These are phyloP conservation scores for Fallopia convolvulus DNA, from an alignment of 148 eudicot species.

Conservation along the genomic window DNA sequence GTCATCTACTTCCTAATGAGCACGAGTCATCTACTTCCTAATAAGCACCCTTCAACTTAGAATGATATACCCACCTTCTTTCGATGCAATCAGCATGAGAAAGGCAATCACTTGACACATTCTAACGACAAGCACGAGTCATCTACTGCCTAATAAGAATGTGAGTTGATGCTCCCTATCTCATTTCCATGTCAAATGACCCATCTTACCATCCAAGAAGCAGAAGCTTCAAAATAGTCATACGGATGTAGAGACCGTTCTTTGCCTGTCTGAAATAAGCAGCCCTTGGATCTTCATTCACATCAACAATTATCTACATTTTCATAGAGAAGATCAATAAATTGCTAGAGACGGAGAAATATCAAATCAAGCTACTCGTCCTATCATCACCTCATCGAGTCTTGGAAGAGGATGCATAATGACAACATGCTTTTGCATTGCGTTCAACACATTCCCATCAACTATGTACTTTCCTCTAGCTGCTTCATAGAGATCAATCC, in stretches of 20 bases:
- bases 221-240: constrained; percentile 85
- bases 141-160: too few species aligned
- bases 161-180: too few species aligned
- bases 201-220: constrained; percentile 70
- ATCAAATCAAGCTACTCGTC: neutral
- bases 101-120: too few species aligned
- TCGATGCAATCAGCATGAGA: too few species aligned
- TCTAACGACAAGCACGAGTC: too few species aligned
- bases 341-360: neutral
- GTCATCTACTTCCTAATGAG: too few species aligned
- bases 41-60: neutral
- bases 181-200: neutral
- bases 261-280: constrained; percentile 99
- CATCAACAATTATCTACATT: constrained; percentile 78
- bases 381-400: constrained; percentile 72
- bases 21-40: too few species aligned
- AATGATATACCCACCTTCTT: too few species aligned
- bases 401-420: constrained; percentile 97
- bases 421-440: constrained; percentile 83
- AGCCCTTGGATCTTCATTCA: constrained; percentile 89
- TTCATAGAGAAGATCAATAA: neutral
- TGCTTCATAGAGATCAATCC: constrained; percentile 67
- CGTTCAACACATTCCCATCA: constrained; percentile 43
- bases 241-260: constrained; percentile 86
- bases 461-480: constrained; percentile 93